Percentiles rank a stretch among this genome's conserved stretches.
Conservation (phyloP, 208 protist genomes). For the Naegleria gruberi region DNA sequence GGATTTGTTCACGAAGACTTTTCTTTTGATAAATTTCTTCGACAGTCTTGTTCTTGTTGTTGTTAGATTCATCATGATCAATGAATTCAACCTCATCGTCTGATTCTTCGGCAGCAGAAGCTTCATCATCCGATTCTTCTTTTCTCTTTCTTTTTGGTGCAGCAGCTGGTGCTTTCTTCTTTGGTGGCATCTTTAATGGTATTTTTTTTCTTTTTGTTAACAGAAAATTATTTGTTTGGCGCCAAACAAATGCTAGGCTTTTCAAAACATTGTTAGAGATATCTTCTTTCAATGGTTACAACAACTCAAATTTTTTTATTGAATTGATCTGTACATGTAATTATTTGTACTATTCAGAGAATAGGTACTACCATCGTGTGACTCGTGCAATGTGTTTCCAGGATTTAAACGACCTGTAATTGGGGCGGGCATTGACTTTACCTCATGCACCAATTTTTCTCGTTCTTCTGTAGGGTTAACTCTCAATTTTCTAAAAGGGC, state of each 20-base stretch:
- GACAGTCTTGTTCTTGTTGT: conserved; percentile 39
- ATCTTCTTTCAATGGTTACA: no score
- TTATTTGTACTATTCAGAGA: no score
- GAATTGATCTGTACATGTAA: no score
- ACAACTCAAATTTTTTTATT: no score
- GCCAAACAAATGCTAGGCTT: no score
- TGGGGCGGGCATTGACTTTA: no score
- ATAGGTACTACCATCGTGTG: no score
- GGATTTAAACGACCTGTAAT: no score
- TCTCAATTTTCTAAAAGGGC: neutral
- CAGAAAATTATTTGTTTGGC: no score
- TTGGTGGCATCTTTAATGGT: neutral
- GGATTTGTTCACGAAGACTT: conserved; percentile 95
- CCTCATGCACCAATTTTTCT: neutral
- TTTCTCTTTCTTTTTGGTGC: neutral
- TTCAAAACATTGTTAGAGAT: no score
- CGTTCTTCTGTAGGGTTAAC: neutral
- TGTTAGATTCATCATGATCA: neutral
- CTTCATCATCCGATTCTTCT: neutral
- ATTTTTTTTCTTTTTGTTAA: no score
- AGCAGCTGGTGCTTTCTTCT: neutral
- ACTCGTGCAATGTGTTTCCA: no score
- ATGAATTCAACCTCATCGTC: neutral
- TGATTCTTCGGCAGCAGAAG: neutral
- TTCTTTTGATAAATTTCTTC: conserved; percentile 95